These are phyloP conservation scores for Serendipita sp. DNA, from an alignment of 768 basidiomycete genomes.

Conservation along the genomic window DNA sequence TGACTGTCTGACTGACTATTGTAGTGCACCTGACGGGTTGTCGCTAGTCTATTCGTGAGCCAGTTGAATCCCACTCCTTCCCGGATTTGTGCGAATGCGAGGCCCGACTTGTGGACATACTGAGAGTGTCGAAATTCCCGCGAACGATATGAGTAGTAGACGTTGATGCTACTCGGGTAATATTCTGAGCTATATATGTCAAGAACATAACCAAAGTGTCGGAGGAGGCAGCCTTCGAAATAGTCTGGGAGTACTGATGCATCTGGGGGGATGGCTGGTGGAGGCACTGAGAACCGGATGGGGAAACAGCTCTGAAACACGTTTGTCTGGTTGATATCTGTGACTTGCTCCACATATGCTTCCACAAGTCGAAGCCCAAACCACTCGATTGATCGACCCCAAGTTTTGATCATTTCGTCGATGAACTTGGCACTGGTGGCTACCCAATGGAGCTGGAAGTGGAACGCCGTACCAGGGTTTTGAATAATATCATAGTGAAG, in stretches of 20 bases:
- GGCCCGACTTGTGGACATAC: constrained; percentile 80
- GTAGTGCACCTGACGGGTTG: constrained; percentile 44
- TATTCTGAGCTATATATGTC: constrained; percentile 14
- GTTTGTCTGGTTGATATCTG: constrained; percentile 68
- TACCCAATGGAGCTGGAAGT: constrained; percentile 96
- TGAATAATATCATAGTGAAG: constrained; percentile 91
- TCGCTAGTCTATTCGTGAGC: constrained; percentile 75
- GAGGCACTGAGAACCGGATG: constrained; percentile 56
- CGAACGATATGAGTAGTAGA: constrained; percentile 79
- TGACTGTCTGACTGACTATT: constrained; percentile 17
- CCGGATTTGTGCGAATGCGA: constrained; percentile 78
- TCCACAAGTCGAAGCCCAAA: constrained; percentile 88
- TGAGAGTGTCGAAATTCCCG: constrained; percentile 67
- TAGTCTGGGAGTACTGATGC: constrained; percentile 43
- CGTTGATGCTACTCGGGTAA: constrained; percentile 69
- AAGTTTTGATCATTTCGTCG: constrained; percentile 70
- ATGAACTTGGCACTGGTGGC: constrained; percentile 83
- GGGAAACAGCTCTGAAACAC: constrained; percentile 87
- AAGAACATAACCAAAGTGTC: constrained; percentile 59
- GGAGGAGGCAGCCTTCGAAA: constrained; percentile 67
- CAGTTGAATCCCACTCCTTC: constrained; percentile 78
- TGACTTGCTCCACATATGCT: constrained; percentile 81
- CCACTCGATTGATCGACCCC: constrained; percentile 68
- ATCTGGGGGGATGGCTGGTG: constrained; percentile 53
- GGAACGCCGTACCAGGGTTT: constrained; percentile 86